phyloP scores from a whole-genome alignment of 2,329 filamentous ascomycete species.

The Penicillium brasilianum region DNA sequence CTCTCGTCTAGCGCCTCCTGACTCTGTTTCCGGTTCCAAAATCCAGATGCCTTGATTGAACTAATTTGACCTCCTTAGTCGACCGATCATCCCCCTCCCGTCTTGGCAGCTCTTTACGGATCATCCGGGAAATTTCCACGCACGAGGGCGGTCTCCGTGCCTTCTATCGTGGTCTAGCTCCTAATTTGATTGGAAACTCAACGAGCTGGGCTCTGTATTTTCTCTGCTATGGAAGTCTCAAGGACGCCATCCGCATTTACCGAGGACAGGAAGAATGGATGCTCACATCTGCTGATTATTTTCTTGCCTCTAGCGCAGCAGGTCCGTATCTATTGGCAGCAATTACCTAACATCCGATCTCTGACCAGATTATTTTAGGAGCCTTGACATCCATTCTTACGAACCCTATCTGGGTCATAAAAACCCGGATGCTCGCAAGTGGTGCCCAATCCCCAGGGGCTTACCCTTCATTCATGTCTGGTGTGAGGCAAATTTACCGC shows the following conservation, averaged over 20 bases:
- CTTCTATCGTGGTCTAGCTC: conserved; percentile 86
- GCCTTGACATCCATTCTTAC: conserved; percentile 79
- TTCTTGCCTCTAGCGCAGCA: conserved; percentile 71
- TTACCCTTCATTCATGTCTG: conserved; percentile 77
- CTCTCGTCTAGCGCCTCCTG: not conserved
- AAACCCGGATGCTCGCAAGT: conserved; percentile 93
- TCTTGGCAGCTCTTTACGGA: conserved; percentile 58
- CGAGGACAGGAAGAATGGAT: conserved; percentile 40
- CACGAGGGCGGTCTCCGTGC: conserved; percentile 66
- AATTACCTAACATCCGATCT: not conserved
- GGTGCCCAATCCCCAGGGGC: conserved; percentile 75
- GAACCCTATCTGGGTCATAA: conserved; percentile 97
- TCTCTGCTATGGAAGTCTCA: conserved; percentile 69
- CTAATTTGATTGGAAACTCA: conserved; percentile 90
- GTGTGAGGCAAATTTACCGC: conserved; percentile 68
- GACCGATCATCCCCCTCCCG: conserved; percentile 56
- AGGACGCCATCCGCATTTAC: conserved; percentile 56
- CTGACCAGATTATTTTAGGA: conserved; percentile 52
- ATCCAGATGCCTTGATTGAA: conserved; percentile 23
- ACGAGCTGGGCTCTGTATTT: conserved; percentile 93
- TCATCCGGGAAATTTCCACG: conserved; percentile 57
- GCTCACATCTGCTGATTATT: conserved; percentile 74
- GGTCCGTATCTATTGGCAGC: conserved; percentile 44
- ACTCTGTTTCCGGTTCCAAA: not conserved
- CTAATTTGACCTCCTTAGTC: conserved; percentile 42